These are phyloP conservation scores for Dictyostelium brefeldianum DNA, from an alignment of 78 protist species.

Conservation along the genomic window DNA sequence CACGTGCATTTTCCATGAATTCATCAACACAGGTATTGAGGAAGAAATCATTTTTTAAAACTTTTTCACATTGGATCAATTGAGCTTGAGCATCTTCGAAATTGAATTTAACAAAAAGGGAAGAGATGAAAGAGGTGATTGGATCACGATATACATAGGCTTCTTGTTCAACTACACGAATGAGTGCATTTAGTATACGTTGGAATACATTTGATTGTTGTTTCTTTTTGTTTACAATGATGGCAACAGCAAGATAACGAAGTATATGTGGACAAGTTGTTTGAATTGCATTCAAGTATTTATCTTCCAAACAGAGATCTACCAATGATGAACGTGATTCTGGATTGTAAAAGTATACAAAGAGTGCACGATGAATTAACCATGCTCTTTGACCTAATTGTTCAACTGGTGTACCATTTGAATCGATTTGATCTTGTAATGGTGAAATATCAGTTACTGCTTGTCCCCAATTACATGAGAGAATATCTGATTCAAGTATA, in stretches of 20 bases:
- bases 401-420: slow-evolving; percentile 77
- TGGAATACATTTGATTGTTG: slow-evolving; percentile 43
- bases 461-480: slow-evolving; percentile 84
- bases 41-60: slow-evolving; percentile 91
- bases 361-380: slow-evolving; percentile 94
- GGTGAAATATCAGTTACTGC: slow-evolving; percentile 81
- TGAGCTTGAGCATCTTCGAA: slow-evolving; percentile 92
- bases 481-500: slow-evolving; percentile 91
- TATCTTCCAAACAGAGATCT: slow-evolving; percentile 85
- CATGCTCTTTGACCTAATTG: slow-evolving; percentile 94
- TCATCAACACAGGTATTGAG: slow-evolving; percentile 75
- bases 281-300: slow-evolving; percentile 90
- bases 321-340: slow-evolving; percentile 86
- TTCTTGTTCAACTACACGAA: slow-evolving; percentile 87
- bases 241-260: slow-evolving; percentile 92
- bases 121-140: slow-evolving; percentile 88
- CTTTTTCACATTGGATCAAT: slow-evolving; percentile 90
- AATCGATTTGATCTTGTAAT: slow-evolving; percentile 82
- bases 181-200: slow-evolving; percentile 81
- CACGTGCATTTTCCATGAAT: slow-evolving; percentile 92
- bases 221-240: slow-evolving; percentile 86
- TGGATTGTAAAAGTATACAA: slow-evolving; percentile 89
- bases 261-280: slow-evolving; percentile 92
- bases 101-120: slow-evolving; percentile 90
- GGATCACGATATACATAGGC: slow-evolving; percentile 91